phyloP scores from a whole-genome alignment of 192 early-diverging fungal species.

The Gaertneriomyces semiglobifer region DNA sequence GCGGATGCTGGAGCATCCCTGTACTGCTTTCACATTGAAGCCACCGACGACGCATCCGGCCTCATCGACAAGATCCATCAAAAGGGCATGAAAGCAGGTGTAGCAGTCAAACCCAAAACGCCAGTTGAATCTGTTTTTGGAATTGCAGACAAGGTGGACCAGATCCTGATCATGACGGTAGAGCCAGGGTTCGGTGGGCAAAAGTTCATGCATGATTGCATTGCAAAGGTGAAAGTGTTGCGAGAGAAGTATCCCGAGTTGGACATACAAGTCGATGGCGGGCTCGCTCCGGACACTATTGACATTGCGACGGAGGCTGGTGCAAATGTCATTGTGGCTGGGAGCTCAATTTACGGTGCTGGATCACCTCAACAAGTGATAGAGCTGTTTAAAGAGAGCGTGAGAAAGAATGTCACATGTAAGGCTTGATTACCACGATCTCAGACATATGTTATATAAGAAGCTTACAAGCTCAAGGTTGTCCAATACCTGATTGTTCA shows the following conservation, averaged over 20 bases:
- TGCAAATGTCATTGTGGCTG: constrained; percentile 97
- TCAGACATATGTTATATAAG: too few species aligned
- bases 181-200: constrained; percentile 98
- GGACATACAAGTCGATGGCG: constrained; percentile 96
- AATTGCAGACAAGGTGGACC: constrained; percentile 62
- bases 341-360: constrained; percentile 85
- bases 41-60: constrained; percentile 66
- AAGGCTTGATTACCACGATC: too few species aligned
- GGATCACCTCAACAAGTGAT: constrained; percentile 71
- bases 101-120: constrained; percentile 90
- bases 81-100: constrained; percentile 86
- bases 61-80: constrained; percentile 80
- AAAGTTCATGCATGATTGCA: constrained; percentile 82
- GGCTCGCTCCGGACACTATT: constrained; percentile 78
- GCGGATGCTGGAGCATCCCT: constrained; percentile 81
- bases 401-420: constrained; percentile 15
- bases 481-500: too few species aligned
- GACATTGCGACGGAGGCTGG: constrained; percentile 82
- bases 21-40: constrained; percentile 93
- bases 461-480: too few species aligned
- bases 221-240: constrained; percentile 79
- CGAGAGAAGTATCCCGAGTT: constrained; percentile 75
- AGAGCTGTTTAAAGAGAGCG: constrained; percentile 45
- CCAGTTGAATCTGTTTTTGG: constrained; percentile 45
- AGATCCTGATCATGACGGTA: constrained; percentile 95